Evolutionary conservation across 306 rosid genomes (phyloP).

Genomic region (Prosopis cineraria): DNA sequence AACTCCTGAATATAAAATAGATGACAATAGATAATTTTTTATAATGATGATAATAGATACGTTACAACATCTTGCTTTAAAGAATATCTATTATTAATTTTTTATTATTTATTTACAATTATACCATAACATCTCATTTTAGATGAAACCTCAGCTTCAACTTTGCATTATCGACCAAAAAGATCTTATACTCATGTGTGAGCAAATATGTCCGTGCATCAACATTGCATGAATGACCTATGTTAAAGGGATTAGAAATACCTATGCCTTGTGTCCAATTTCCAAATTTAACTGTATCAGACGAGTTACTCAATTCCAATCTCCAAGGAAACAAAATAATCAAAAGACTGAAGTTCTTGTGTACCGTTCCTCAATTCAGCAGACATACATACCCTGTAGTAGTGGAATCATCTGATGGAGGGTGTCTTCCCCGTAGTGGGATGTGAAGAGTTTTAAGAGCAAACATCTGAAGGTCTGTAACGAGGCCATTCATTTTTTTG

Average conservation of each 20-base stretch:
- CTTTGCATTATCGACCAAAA: neutral
- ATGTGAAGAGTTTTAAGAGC: constrained; percentile 69
- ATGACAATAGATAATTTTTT: too few relatives aligned
- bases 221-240: neutral
- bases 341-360: neutral
- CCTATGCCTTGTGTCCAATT: neutral
- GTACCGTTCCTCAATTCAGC: neutral
- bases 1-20: too few relatives aligned
- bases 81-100: neutral
- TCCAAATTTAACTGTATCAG: neutral
- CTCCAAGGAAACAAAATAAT: neutral
- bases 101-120: neutral
- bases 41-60: too few relatives aligned
- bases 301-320: neutral
- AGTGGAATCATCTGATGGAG: constrained; percentile 55
- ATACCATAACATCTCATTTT: neutral
- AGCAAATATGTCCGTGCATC: neutral
- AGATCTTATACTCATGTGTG: neutral
- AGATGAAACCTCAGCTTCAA: neutral
- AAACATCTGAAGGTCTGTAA: constrained; percentile 86
- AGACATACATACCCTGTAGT: constrained; percentile 32
- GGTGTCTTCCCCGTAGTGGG: constrained; percentile 78
- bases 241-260: neutral
- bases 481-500: constrained; percentile 72
- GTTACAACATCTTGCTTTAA: neutral